Evolutionary conservation across 2,329 filamentous ascomycete species (phyloP).

Genomic region (Penicillium sp.): DNA sequence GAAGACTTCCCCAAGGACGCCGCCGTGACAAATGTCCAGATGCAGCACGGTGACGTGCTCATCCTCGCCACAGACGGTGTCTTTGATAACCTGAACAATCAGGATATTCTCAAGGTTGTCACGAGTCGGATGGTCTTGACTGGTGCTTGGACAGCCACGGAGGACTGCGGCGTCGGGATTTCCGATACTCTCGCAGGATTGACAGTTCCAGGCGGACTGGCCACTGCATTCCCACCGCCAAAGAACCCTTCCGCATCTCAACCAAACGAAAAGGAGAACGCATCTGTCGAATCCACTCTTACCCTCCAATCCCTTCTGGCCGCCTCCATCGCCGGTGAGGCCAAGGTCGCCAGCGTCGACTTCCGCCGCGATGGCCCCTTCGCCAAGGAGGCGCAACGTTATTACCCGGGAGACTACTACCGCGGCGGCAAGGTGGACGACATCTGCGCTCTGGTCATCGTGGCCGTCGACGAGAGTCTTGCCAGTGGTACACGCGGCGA

Average conservation of each 20-base stretch:
- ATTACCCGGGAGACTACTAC: conserved; percentile 85
- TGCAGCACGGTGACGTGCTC: conserved; percentile 92
- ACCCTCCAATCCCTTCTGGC: conserved; percentile 81
- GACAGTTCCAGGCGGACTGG: conserved; percentile 56
- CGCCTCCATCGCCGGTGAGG: conserved; percentile 76
- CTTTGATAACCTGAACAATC: conserved; percentile 92
- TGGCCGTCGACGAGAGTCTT: conserved; percentile 69
- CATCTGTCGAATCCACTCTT: conserved; percentile 33
- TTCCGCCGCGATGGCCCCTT: conserved; percentile 87
- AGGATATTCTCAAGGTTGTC: conserved; percentile 83
- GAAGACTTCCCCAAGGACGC: conserved; percentile 86
- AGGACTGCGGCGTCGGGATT: conserved; percentile 66
- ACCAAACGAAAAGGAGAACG: not conserved
- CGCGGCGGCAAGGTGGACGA: conserved; percentile 94
- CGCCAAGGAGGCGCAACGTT: conserved; percentile 88
- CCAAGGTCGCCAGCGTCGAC: conserved; percentile 84
- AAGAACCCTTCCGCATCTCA: conserved; percentile 6
- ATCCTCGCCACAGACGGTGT: conserved; percentile 93
- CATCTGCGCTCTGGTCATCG: conserved; percentile 82
- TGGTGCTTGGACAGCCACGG: conserved; percentile 74
- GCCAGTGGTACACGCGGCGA: not conserved
- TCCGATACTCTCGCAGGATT: conserved; percentile 64
- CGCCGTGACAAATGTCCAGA: conserved; percentile 73
- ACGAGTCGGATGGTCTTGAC: conserved; percentile 75
- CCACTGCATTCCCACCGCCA: conserved; percentile 33